Evolutionary conservation across 192 early-diverging fungal genomes (phyloP).

Genomic region (Dissophora globulifera): DNA sequence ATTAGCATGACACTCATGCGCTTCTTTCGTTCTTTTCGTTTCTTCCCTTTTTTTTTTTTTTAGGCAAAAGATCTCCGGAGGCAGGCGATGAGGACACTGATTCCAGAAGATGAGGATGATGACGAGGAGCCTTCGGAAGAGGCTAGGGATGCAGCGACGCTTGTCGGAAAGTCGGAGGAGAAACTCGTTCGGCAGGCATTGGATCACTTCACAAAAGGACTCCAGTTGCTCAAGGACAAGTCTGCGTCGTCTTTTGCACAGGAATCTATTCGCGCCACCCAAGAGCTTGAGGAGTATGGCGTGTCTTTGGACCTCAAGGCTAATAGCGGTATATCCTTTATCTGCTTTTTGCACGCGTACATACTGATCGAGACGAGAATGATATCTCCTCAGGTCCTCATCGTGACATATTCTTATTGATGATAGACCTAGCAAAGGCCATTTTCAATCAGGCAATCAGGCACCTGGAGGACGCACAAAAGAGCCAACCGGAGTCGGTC

Average conservation of each 20-base stretch:
- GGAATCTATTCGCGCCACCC: constrained; percentile 43
- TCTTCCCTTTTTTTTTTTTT: not conserved
- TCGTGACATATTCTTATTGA: too few species aligned
- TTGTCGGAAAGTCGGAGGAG: constrained; percentile 20
- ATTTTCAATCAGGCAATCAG: constrained; percentile 28
- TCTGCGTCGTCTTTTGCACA: constrained; percentile 17
- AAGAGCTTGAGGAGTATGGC: constrained; percentile 51
- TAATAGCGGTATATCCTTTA: constrained; percentile 31
- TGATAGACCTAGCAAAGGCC: constrained; percentile 20
- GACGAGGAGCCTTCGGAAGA: constrained; percentile 27
- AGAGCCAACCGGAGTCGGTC: constrained; percentile 8
- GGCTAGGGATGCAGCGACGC: constrained; percentile 22
- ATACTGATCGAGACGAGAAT: too few species aligned
- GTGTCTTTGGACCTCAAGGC: constrained; percentile 28
- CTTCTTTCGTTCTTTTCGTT: not conserved
- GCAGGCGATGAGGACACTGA: constrained; percentile 13
- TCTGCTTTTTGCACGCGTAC: too few species aligned
- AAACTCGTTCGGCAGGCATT: constrained; percentile 7
- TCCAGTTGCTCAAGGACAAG: constrained; percentile 14
- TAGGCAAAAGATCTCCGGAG: constrained; percentile 24
- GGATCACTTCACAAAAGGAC: constrained; percentile 20
- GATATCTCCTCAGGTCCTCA: too few species aligned
- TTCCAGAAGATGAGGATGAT: constrained; percentile 15
- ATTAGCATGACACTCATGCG: too few species aligned
- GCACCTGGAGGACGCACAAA: constrained; percentile 30